Conservation (phyloP, 306 rosid species). For the Begonia loranthoides region DNA sequence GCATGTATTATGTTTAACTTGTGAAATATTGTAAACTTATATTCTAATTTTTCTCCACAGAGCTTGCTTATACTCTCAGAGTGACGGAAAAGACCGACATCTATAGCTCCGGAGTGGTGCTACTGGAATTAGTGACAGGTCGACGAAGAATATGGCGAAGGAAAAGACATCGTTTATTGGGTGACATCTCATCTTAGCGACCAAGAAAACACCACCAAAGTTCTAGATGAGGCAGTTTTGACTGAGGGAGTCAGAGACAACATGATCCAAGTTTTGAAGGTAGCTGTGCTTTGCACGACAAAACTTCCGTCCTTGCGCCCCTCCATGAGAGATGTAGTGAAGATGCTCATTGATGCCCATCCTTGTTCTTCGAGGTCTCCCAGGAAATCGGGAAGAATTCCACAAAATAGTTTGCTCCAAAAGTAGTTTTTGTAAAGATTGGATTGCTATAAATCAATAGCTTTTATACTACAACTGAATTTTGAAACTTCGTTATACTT, state of each 20-base stretch:
- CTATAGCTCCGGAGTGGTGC: constrained; percentile 89
- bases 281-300: constrained; percentile 57
- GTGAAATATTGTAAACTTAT: no score
- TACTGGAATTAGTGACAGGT: constrained; percentile 69
- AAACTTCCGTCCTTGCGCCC: constrained; percentile 87
- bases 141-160: constrained; percentile 83
- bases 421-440: no score
- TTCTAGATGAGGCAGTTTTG: constrained; percentile 53
- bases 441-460: no score
- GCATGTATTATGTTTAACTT: constrained; percentile 24
- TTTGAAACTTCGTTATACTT: no score
- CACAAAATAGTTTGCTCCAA: no score
- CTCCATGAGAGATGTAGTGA: constrained; percentile 80
- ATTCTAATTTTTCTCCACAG: constrained; percentile 23
- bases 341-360: constrained; percentile 66
- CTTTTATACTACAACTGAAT: no score
- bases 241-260: constrained; percentile 23
- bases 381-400: neutral
- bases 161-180: constrained; percentile 86
- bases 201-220: constrained; percentile 34
- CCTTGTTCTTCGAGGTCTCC: constrained; percentile 20
- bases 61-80: constrained; percentile 67
- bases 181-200: constrained; percentile 45
- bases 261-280: constrained; percentile 72
- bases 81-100: constrained; percentile 78